Conservation (phyloP, 202 grass and related monocot genomes). For the Panicum hallii region DNA sequence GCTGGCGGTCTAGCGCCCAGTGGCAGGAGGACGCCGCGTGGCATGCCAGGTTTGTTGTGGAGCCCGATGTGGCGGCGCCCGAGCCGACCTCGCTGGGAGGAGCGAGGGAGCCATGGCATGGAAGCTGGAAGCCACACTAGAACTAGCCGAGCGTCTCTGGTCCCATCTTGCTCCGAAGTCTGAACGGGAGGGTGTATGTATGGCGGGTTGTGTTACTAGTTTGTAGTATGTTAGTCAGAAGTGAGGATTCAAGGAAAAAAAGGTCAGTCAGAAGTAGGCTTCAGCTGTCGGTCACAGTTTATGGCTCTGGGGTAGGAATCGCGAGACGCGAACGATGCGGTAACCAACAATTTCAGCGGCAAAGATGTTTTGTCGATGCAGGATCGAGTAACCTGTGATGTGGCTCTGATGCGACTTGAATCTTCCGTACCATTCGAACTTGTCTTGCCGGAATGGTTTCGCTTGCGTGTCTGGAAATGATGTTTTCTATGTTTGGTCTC, state of each 20-base stretch:
- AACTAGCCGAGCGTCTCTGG: neutral
- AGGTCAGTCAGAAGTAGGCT: too few species aligned
- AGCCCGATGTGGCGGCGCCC: neutral
- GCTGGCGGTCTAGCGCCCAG: neutral
- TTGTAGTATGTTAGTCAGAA: neutral
- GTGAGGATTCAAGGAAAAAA: too few species aligned
- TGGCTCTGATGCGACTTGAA: neutral
- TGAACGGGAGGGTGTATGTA: neutral
- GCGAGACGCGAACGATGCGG: neutral
- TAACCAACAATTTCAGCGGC: neutral
- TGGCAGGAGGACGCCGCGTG: neutral
- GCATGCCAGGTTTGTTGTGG: neutral
- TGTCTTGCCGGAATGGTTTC: neutral
- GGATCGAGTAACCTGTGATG: slow-evolving; percentile 2
- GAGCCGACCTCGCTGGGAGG: neutral
- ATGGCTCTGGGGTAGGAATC: neutral
- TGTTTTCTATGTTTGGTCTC: too few species aligned
- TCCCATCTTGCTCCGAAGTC: neutral
- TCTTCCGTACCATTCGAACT: neutral
- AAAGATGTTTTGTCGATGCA: neutral
- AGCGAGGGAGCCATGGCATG: slow-evolving; percentile 1
- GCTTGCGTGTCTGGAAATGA: too few species aligned
- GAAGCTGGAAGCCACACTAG: neutral
- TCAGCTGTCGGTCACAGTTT: neutral
- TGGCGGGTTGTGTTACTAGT: neutral